These are phyloP conservation scores for Parmelia sp. DNA, from an alignment of 495 filamentous ascomycete genomes.

Conservation along the genomic window DNA sequence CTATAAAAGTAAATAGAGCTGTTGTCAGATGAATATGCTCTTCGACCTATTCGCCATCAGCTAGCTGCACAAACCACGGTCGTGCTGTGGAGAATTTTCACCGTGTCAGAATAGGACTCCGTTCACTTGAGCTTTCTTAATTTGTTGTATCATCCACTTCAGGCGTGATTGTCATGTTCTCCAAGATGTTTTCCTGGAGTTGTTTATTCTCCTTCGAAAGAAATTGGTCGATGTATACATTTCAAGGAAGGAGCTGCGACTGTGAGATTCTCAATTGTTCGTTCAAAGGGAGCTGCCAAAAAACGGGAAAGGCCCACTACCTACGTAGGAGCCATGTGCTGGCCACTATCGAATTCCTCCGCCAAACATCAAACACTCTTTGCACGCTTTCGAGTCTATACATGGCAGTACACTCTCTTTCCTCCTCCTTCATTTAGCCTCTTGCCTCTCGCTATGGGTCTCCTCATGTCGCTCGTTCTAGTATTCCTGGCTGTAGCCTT, in stretches of 20 bases:
- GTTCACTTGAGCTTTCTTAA: background rate
- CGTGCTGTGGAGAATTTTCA: background rate
- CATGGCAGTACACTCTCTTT: background rate
- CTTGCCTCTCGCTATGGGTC: background rate
- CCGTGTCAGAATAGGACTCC: background rate
- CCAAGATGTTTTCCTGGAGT: background rate
- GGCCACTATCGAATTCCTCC: background rate
- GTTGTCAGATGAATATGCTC: too few relatives aligned
- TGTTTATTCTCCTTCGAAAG: background rate
- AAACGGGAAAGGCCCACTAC: background rate
- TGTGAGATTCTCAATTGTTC: too few relatives aligned
- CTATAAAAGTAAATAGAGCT: background rate
- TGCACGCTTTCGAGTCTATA: background rate
- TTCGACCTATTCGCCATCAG: too few relatives aligned
- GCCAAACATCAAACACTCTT: background rate
- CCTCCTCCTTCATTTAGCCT: background rate
- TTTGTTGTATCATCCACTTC: background rate
- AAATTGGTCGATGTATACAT: background rate
- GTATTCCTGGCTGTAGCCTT: background rate
- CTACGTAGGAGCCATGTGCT: background rate
- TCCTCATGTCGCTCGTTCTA: slow-evolving; percentile 1
- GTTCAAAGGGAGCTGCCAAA: background rate
- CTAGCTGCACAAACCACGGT: background rate
- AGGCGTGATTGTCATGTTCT: background rate
- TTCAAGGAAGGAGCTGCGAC: background rate